Evolutionary conservation across 345 rosid genomes (phyloP).

Genomic region (Hibiscus mutabilis): DNA sequence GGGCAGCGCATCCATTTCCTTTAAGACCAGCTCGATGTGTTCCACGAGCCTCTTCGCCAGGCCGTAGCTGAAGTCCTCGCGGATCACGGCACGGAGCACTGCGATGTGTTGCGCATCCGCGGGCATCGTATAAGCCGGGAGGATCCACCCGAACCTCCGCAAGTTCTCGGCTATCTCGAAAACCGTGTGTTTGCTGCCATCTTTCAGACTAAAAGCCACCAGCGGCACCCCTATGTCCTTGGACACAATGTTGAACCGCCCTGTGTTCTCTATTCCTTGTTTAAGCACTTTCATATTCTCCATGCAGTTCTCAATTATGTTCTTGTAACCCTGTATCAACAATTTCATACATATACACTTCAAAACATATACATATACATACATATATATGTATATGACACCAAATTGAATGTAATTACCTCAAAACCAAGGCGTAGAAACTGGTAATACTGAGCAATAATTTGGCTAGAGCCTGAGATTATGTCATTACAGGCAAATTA

Average conservation of each 20-base stretch:
- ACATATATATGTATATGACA: no score
- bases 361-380: no score
- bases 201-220: neutral
- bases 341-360: neutral
- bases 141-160: neutral
- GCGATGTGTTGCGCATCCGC: neutral
- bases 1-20: neutral
- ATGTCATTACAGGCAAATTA: neutral
- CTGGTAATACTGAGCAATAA: constrained; percentile 85
- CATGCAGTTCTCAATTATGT: neutral
- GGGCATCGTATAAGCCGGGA: neutral
- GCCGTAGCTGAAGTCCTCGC: neutral
- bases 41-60: neutral
- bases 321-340: neutral
- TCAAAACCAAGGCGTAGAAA: constrained; percentile 68
- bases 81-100: neutral
- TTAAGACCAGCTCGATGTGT: neutral
- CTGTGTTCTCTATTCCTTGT: neutral
- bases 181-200: neutral
- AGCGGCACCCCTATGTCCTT: neutral
- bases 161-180: neutral
- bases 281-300: neutral
- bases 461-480: constrained; percentile 63
- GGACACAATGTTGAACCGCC: neutral
- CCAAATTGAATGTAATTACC: constrained; percentile 15